These are phyloP conservation scores for Ceratorhiza oryzae-sativae DNA, from an alignment of 1,284 basidiomycete genomes.

Conservation along the genomic window DNA sequence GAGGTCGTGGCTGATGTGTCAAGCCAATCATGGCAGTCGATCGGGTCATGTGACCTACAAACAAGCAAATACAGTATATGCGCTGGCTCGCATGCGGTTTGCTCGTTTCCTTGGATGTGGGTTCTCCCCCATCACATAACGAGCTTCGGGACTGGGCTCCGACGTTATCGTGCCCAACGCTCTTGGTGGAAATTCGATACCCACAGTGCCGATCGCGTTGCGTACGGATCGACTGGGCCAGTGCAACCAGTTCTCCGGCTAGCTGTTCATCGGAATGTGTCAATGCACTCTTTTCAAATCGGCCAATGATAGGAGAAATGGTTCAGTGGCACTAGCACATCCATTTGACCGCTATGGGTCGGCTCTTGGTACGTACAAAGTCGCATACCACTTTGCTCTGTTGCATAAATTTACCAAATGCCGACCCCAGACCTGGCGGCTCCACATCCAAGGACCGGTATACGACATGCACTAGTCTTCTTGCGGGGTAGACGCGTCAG, in stretches of 20 bases:
- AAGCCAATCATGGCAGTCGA: constrained; percentile 1
- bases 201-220: background rate
- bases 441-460: background rate
- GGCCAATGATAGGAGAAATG: no score
- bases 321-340: no score
- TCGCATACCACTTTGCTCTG: background rate
- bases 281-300: no score
- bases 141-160: background rate
- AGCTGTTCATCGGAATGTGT: background rate
- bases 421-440: background rate
- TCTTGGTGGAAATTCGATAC: background rate
- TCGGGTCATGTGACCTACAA: background rate
- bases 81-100: background rate
- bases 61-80: background rate
- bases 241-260: background rate
- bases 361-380: background rate
- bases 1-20: background rate
- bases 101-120: background rate
- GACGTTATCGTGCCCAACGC: background rate
- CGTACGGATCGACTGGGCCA: background rate
- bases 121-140: background rate
- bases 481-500: background rate
- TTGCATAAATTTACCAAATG: background rate
- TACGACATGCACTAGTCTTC: background rate
- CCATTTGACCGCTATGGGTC: no score